Base-by-base conservation (phyloP, 768 basidiomycete genomes). In the Collybiopsis confluens region DNA sequence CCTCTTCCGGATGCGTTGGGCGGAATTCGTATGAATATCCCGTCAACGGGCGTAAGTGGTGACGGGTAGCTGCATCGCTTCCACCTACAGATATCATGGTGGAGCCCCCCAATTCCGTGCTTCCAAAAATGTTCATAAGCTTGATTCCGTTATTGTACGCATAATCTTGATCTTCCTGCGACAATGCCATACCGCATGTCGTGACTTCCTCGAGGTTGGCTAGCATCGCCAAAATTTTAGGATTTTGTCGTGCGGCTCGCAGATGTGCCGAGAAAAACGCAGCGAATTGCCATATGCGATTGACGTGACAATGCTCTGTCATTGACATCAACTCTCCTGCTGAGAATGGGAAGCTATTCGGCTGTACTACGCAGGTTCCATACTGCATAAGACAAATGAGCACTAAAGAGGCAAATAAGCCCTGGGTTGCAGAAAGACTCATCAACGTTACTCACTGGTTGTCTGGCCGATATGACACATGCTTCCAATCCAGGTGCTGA, bases 381-480 rank as follows among this genome's bases (percentile, higher is more conserved):
- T 88, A 81, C 62, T 88, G 86, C 24, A 92, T 70, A 52, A 76
- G 72, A 47, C 88, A 86, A 61, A 90, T 69, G 42, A 91, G 73
- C 83, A 89, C 86, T 86, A 58, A 36, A 49, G 26, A 43, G 61
- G 41, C 55, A 50, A 30, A 57, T 35, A 20, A 26, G 63, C 56
- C 59, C 52, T 21, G 58, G 54, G 59, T 65, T 58, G 65, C 63
- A 53, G 61, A 62, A 59, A 62, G 30, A 52, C 54, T 52, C 52
- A 46, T 50, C 5, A 33, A 8, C 28, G 52, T 47, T 60, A 73
- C 85, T 74, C 68, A 88, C 86, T 84, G 76, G 83, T 88, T 40
- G 77, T 81, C 67, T 90, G 86, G 28, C 70, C 89, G 56, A 90
- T 90, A 68, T 90, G 89, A 64, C 85, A 89, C 86, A 90, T 86